phyloP scores from a whole-genome alignment of 164 flowering plant species.

The Dillenia suffruticosa region DNA sequence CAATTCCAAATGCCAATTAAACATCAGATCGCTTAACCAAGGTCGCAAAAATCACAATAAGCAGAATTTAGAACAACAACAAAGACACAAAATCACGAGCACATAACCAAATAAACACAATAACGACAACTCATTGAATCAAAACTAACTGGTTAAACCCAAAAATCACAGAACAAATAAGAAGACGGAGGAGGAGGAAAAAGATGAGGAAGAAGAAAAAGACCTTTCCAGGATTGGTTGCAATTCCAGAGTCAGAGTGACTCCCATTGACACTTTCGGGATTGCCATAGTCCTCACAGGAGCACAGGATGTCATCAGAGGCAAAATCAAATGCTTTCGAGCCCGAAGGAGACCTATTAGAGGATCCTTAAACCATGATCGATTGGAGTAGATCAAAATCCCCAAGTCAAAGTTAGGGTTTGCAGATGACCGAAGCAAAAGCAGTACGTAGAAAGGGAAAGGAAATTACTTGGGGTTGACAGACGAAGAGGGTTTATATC shows the following conservation, averaged over 20 bases:
- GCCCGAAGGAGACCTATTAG: constrained; percentile 49
- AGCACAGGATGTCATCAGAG: constrained; percentile 72
- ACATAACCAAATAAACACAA: not conserved
- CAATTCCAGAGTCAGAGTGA: constrained; percentile 44
- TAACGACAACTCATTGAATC: not conserved
- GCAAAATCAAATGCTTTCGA: constrained; percentile 79
- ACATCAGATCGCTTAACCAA: too few species aligned
- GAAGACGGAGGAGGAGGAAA: not conserved
- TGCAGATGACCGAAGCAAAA: not conserved
- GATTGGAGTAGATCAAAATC: too few species aligned
- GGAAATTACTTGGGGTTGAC: too few species aligned
- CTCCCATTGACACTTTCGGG: constrained; percentile 46
- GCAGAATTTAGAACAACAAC: too few species aligned
- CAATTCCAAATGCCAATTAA: too few species aligned
- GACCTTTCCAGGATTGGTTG: constrained; percentile 42
- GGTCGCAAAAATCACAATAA: too few species aligned
- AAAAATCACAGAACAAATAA: not conserved
- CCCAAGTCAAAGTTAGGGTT: not conserved
- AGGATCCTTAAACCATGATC: constrained; percentile 77
- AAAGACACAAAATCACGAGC: too few species aligned
- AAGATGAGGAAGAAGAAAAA: not conserved
- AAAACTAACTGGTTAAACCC: not conserved
- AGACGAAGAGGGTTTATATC: too few species aligned
- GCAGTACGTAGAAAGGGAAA: not conserved
- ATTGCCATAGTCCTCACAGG: constrained; percentile 55